A percentile compares a stretch with the other conserved stretches of the same genome.
These are phyloP conservation scores for Pharnaceum exiguum DNA, from an alignment of 148 eudicot species.

Conservation along the genomic window DNA sequence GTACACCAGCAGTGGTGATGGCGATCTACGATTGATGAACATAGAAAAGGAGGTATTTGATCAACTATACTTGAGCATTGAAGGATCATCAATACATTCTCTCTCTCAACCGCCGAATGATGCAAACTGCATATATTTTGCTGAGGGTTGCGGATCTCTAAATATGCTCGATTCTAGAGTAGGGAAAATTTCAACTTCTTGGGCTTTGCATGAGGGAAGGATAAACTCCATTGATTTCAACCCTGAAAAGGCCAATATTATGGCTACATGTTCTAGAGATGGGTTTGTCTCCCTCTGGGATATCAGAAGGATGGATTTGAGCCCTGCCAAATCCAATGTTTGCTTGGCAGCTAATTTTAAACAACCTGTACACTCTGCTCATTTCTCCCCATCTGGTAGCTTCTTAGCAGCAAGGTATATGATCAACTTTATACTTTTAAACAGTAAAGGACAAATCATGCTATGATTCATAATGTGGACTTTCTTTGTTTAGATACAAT, in stretches of 20 bases:
- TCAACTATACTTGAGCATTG: conserved; percentile 33
- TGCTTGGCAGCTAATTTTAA: conserved; percentile 28
- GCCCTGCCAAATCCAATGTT: conserved; percentile 25
- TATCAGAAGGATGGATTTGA: conserved; percentile 37
- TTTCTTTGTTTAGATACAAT: too few relatives aligned
- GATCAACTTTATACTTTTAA: too few relatives aligned
- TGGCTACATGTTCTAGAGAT: conserved; percentile 67
- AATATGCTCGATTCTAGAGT: conserved; percentile 44
- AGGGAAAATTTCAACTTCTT: conserved; percentile 32
- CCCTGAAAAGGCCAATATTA: conserved; percentile 31
- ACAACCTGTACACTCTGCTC: conserved; percentile 54
- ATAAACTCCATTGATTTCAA: conserved; percentile 55
- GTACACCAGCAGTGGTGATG: conserved; percentile 48
- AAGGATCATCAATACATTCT: conserved; percentile 38
- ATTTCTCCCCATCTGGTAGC: conserved; percentile 62
- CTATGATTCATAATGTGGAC: too few relatives aligned
- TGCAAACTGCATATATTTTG: conserved; percentile 39
- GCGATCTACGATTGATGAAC: conserved; percentile 48
- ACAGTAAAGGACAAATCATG: too few relatives aligned
- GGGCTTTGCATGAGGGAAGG: conserved; percentile 40
- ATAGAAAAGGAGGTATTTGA: conserved; percentile 48
- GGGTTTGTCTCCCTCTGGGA: conserved; percentile 58
- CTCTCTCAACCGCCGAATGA: conserved; percentile 38
- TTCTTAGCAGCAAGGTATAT: conserved; percentile 52
- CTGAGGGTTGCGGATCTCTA: conserved; percentile 42